Percentiles rank a stretch among this genome's conserved stretches.
Evolutionary conservation across 106 monocot species (phyloP).

Genomic region (Agapanthus africanus): DNA sequence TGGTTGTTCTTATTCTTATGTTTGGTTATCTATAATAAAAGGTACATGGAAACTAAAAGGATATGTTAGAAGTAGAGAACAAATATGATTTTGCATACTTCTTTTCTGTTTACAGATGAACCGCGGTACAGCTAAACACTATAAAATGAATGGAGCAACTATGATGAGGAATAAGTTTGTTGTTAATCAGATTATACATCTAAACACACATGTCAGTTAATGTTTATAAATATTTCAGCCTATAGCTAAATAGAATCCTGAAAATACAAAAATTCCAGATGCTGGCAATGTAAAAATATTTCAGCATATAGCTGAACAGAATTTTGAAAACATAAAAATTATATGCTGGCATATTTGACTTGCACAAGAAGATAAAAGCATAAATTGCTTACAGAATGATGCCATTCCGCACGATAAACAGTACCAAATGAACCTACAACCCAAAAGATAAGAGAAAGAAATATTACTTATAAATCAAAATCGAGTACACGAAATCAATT

Average conservation of each 20-base stretch:
- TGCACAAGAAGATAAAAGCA: not conserved
- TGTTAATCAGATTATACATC: not conserved
- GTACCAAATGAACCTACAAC: slow-evolving; percentile 80
- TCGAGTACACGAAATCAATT: too few species aligned
- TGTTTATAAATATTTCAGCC: not conserved
- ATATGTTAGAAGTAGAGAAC: not conserved
- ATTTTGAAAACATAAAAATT: too few species aligned
- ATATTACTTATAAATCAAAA: not conserved
- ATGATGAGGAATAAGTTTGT: not conserved
- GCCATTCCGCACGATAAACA: slow-evolving; percentile 82
- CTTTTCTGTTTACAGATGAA: slow-evolving; percentile 6
- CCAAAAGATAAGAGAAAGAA: not conserved
- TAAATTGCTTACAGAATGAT: slow-evolving; percentile 60
- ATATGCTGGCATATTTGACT: not conserved
- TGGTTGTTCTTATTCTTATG: too few species aligned
- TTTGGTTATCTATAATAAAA: not conserved
- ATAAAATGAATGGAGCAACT: not conserved
- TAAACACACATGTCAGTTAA: not conserved
- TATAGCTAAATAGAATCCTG: not conserved
- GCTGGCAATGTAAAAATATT: not conserved
- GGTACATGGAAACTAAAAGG: too few species aligned
- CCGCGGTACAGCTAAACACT: not conserved
- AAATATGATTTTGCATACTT: not conserved
- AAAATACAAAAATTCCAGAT: not conserved
- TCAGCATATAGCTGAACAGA: too few species aligned